These are phyloP conservation scores for Yamadazyma oceani DNA, from an alignment of 1,139 yeast genomes.

Conservation along the genomic window DNA sequence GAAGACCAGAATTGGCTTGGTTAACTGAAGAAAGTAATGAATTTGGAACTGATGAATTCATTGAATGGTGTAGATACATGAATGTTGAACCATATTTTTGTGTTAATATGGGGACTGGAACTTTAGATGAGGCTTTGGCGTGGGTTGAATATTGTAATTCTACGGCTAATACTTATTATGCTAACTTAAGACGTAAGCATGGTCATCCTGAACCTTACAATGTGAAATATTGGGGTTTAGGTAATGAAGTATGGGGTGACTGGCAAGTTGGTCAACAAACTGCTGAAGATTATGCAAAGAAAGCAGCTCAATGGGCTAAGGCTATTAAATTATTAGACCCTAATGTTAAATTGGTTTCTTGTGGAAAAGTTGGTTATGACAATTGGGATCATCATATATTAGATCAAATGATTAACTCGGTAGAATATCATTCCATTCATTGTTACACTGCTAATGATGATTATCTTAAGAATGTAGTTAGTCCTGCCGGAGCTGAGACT, in stretches of 20 bases:
- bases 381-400: slow-evolving; percentile 29
- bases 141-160: slow-evolving; percentile 36
- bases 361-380: slow-evolving; percentile 28
- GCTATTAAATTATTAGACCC: slow-evolving; percentile 31
- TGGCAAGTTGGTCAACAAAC: slow-evolving; percentile 36
- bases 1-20: slow-evolving; percentile 34
- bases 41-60: slow-evolving; percentile 34
- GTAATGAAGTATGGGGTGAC: slow-evolving; percentile 35
- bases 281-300: slow-evolving; percentile 26
- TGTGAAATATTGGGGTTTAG: slow-evolving; percentile 35
- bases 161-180: slow-evolving; percentile 26
- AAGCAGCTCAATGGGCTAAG: slow-evolving; percentile 32
- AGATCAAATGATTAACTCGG: slow-evolving; percentile 23
- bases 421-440: slow-evolving; percentile 31
- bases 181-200: slow-evolving; percentile 24
- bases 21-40: slow-evolving; percentile 26
- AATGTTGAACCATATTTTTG: slow-evolving; percentile 29
- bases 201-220: slow-evolving; percentile 32
- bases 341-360: slow-evolving; percentile 23
- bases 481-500: slow-evolving; percentile 30
- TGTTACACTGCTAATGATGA: slow-evolving; percentile 27
- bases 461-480: slow-evolving; percentile 25
- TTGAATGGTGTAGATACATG: slow-evolving; percentile 29
- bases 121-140: slow-evolving; percentile 31
- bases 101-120: slow-evolving; percentile 35